A percentile compares a stretch with the other conserved stretches of the same genome.
phyloP scores from a whole-genome alignment of 495 filamentous ascomycete species.

The Hypoxylon lenormandii region DNA sequence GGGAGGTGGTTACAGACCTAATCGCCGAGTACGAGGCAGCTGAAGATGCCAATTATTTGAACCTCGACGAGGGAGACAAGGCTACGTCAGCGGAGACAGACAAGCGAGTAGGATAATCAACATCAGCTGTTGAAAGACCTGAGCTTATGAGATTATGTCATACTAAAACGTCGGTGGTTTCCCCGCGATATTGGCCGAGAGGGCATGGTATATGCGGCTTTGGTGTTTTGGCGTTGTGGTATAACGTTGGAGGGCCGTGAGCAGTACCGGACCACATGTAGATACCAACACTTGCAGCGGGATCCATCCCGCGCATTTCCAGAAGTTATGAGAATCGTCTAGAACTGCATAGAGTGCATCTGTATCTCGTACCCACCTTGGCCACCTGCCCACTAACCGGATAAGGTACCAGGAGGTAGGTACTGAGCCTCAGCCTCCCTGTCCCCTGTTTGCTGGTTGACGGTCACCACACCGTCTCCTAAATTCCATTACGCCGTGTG shows the following conservation, averaged over 20 bases:
- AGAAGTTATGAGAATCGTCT: slow-evolving; percentile 28
- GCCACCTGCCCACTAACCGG: too few relatives aligned
- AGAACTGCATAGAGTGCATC: neutral
- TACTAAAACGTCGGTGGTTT: slow-evolving; percentile 26
- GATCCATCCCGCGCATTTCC: neutral
- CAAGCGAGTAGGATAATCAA: slow-evolving; percentile 53
- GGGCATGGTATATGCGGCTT: slow-evolving; percentile 5
- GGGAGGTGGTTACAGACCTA: slow-evolving; percentile 85
- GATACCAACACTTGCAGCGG: slow-evolving; percentile 14
- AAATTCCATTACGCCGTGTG: slow-evolving; percentile 31
- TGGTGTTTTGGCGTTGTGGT: slow-evolving; percentile 43
- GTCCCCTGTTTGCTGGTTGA: neutral
- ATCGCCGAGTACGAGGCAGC: slow-evolving; percentile 96
- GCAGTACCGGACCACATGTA: slow-evolving; percentile 11
- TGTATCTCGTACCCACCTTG: neutral
- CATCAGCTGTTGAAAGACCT: neutral
- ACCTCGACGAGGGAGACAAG: slow-evolving; percentile 69
- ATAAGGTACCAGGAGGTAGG: too few relatives aligned
- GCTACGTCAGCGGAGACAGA: slow-evolving; percentile 60
- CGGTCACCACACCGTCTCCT: neutral
- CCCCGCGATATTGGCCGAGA: neutral
- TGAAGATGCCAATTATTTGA: slow-evolving; percentile 87
- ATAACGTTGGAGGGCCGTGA: slow-evolving; percentile 7
- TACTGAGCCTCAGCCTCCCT: too few relatives aligned
- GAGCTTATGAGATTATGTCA: slow-evolving; percentile 29